Evolutionary conservation across 805 yeast genomes (phyloP).

Genomic region (Yamadazyma kitorensis): DNA sequence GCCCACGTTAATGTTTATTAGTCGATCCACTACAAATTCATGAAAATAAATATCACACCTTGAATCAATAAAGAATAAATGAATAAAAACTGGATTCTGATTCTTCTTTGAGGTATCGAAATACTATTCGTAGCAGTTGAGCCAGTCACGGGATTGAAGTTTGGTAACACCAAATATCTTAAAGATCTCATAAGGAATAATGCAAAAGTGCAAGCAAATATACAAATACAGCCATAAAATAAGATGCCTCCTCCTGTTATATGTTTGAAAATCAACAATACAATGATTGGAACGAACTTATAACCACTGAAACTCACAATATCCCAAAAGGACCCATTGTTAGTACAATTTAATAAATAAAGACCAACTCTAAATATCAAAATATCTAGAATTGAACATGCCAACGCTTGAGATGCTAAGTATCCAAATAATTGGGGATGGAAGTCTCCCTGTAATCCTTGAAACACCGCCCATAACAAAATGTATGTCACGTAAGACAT

Average conservation of each 20-base stretch:
- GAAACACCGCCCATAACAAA: slow-evolving; percentile 74
- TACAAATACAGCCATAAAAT: slow-evolving; percentile 33
- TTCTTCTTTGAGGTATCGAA: slow-evolving; percentile 65
- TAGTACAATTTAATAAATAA: slow-evolving; percentile 69
- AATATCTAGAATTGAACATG: slow-evolving; percentile 76
- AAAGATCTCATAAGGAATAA: slow-evolving; percentile 68
- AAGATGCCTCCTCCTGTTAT: slow-evolving; percentile 34
- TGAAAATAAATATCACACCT: slow-evolving; percentile 68
- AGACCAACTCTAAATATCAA: slow-evolving; percentile 75
- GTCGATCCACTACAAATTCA: slow-evolving; percentile 26
- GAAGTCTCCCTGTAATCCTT: slow-evolving; percentile 85
- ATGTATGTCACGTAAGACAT: slow-evolving; percentile 92
- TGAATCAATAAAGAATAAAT: slow-evolving; percentile 82
- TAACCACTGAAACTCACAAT: slow-evolving; percentile 88
- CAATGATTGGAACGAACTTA: slow-evolving; percentile 79
- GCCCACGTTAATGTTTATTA: background rate
- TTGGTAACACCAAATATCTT: slow-evolving; percentile 63
- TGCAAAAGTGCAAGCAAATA: slow-evolving; percentile 39
- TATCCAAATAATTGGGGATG: slow-evolving; percentile 91
- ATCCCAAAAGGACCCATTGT: slow-evolving; percentile 68
- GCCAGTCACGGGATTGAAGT: slow-evolving; percentile 34
- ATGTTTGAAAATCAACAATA: slow-evolving; percentile 53
- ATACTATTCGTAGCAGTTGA: slow-evolving; percentile 47
- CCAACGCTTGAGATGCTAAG: slow-evolving; percentile 81
- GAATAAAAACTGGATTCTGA: slow-evolving; percentile 83